Percentiles rank a stretch among this genome's conserved stretches.
These are phyloP conservation scores for Apiotrichum montevideense DNA, from an alignment of 1,284 basidiomycete species.

Conservation along the genomic window DNA sequence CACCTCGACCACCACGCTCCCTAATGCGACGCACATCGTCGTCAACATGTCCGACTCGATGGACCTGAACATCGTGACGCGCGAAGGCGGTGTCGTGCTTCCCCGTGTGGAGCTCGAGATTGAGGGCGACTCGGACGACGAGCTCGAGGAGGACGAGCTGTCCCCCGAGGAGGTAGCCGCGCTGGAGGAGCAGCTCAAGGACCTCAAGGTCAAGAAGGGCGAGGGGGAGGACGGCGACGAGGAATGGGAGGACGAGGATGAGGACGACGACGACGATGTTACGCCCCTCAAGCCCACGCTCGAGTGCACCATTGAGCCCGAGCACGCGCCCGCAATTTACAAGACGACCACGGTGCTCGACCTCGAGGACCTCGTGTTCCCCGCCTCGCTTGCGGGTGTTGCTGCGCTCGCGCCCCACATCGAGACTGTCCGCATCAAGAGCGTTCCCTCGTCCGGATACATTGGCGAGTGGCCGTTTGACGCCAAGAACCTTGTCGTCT, in stretches of 20 bases:
- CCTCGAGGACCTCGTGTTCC: slow-evolving; percentile 4
- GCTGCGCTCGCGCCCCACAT: background rate
- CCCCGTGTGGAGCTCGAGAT: background rate
- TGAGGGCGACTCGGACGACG: background rate
- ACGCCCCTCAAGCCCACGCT: background rate
- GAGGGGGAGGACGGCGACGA: background rate
- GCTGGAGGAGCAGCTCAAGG: background rate
- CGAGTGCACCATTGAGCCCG: background rate
- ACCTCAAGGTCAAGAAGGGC: background rate
- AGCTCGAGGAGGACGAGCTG: background rate
- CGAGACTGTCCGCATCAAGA: slow-evolving; percentile 1
- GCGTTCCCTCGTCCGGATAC: background rate
- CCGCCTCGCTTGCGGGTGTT: background rate
- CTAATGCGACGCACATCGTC: background rate
- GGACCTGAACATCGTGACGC: slow-evolving; percentile 1
- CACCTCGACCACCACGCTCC: background rate
- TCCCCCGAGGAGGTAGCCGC: background rate
- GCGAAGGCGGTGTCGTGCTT: background rate
- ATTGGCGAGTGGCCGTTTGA: background rate
- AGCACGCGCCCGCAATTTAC: slow-evolving; percentile 1
- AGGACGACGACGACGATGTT: background rate
- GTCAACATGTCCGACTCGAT: background rate
- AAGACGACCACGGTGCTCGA: background rate
- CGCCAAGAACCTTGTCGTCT: background rate
- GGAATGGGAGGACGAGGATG: background rate